Base-by-base conservation (phyloP, 208 protist genomes). In the Trypanosoma caninum region DNA sequence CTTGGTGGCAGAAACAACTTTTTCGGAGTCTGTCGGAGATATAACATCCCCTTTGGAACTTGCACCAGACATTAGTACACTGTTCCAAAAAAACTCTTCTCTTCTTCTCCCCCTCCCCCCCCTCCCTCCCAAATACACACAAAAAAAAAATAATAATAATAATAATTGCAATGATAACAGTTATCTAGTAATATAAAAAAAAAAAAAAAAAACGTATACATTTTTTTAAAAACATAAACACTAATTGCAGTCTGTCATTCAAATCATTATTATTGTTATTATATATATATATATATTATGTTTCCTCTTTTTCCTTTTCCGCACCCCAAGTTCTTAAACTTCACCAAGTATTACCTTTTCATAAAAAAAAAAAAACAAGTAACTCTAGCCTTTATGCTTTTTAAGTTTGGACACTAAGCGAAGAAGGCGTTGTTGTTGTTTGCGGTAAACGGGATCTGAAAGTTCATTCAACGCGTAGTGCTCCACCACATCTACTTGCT, bases 401-500 rank as follows among this genome's bases (percentile, higher is more conserved):
- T n/a, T 69, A 27, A 69, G 37, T 18, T 72, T 72, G 9, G n/a
- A 37, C 40, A 72, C 33, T 4, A 72, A 30, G 25, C 31, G 37
- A 4, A 72, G 23, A 11, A 72, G 33, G n/a, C 52, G 50, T 16
- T 62, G 46, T 37, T 60, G 30, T 22, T 65, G 55, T 22, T 55
- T 51, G 8, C 57, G 56, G 27, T 48, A 72, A 2, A 52, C 48
- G 2, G 55, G 55, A 37, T 65, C 57, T 28, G 41, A 13, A 16
- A 72, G 57, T 0, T 72, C 57, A 23, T 65, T 65, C 2, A 58
- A 16, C 16, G 65, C 65, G 34, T 72, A 72, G 2, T 38, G 65
- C 34, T 72, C 65, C 0, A 72, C n/a, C 38, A 65, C 48, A 45
- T 41, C 27, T 51, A 72, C 65, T 14, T 72, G 35, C 27, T 72